Conservation (phyloP, 371 early-diverging fungal genomes). For the Blakeslea trispora region DNA sequence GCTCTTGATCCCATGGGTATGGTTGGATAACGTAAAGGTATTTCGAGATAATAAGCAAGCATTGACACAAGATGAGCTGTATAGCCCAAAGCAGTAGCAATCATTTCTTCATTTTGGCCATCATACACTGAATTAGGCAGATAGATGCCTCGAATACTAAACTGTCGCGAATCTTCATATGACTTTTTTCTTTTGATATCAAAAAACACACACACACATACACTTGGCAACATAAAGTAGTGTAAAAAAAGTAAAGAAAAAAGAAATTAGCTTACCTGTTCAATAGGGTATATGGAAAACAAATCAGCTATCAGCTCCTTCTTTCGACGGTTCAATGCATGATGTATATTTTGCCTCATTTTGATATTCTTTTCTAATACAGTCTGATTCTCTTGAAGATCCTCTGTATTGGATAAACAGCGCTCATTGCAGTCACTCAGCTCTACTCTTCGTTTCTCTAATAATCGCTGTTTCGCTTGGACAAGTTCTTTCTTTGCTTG, state of each 20-base stretch:
- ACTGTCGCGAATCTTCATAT: conserved; percentile 52
- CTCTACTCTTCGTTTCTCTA: conserved; percentile 15
- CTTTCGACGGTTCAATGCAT: conserved; percentile 46
- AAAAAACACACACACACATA: conserved; percentile 31
- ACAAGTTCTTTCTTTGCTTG: conserved; percentile 3
- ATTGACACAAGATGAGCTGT: conserved; percentile 71
- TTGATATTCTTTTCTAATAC: conserved; percentile 50
- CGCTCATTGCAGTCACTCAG: conserved; percentile 30
- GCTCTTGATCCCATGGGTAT: conserved; percentile 78
- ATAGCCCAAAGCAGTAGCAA: conserved; percentile 77
- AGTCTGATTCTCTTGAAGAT: conserved; percentile 46
- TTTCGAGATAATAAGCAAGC: conserved; percentile 72
- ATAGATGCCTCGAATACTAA: conserved; percentile 65
- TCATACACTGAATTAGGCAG: conserved; percentile 66
- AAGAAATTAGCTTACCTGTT: conserved; percentile 45
- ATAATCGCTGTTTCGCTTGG: conserved; percentile 3
- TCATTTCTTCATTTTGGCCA: conserved; percentile 67
- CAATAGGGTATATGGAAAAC: conserved; percentile 68
- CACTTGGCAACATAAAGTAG: neutral
- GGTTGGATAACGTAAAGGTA: conserved; percentile 78
- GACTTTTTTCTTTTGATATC: conserved; percentile 44
- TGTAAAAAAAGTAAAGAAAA: neutral
- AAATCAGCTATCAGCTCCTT: conserved; percentile 63
- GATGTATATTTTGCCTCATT: conserved; percentile 44
- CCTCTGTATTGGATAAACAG: conserved; percentile 34